A percentile compares a stretch with the other conserved stretches of the same genome.
Conservation (phyloP, 106 monocot species). For the Dendrobium nobile region DNA sequence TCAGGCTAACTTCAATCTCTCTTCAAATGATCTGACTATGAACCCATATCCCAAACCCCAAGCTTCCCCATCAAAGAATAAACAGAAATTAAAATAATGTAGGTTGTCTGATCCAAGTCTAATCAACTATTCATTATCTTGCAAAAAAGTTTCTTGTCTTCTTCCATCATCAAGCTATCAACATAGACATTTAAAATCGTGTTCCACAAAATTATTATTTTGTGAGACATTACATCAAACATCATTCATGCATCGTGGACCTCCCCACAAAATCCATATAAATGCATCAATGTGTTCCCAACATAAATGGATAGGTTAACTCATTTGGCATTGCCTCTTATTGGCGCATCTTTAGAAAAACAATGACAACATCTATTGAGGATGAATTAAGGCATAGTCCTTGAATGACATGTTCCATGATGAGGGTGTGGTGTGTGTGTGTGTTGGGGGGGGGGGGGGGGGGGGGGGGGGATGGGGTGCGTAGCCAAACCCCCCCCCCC, state of each 20-base stretch:
- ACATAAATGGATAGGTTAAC: constrained; percentile 61
- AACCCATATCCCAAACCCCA: constrained; percentile 49
- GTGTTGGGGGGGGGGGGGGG: no score
- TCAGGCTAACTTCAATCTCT: constrained; percentile 20
- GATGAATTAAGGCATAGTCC: constrained; percentile 15
- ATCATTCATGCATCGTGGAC: constrained; percentile 24
- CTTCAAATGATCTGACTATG: constrained; percentile 32
- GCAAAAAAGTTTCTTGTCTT: constrained; percentile 21
- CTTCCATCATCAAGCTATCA: constrained; percentile 18
- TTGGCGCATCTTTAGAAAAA: constrained; percentile 43
- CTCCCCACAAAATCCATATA: constrained; percentile 29
- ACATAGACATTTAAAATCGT: constrained; percentile 32
- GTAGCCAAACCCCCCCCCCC: no score
- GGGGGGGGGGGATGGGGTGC: no score
- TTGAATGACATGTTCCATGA: constrained; percentile 65
- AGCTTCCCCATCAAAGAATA: constrained; percentile 43
- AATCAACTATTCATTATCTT: constrained; percentile 25
- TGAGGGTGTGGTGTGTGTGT: no score
- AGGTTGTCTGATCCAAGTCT: constrained; percentile 44
- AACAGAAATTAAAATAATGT: constrained; percentile 51
- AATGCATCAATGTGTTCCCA: constrained; percentile 46
- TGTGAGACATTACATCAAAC: constrained; percentile 47
- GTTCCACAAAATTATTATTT: constrained; percentile 62
- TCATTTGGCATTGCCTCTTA: constrained; percentile 30
- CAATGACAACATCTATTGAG: neutral